Evolutionary conservation across 306 rosid species (phyloP).

Genomic region (Acacia confusa): DNA sequence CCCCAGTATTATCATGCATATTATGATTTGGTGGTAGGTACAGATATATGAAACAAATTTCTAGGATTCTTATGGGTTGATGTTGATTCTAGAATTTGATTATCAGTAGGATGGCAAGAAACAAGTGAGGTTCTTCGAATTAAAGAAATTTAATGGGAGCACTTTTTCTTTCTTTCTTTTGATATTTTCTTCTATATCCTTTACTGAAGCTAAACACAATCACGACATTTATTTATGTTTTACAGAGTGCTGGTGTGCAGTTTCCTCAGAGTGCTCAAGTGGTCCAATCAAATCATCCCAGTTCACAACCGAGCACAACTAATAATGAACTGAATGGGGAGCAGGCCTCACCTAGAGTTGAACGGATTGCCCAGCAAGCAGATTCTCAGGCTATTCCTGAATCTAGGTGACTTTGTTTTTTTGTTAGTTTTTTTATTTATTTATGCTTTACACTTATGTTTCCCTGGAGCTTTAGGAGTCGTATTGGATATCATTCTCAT

Average conservation of each 20-base stretch:
- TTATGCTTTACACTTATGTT: not conserved
- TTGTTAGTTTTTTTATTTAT: not conserved
- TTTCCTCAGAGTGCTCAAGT: constrained; percentile 67
- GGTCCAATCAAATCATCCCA: constrained; percentile 51
- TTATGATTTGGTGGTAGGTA: constrained; percentile 72
- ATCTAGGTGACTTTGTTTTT: constrained; percentile 63
- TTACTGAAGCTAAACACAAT: constrained; percentile 3
- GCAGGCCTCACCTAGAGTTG: constrained; percentile 46
- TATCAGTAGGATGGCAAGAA: constrained; percentile 13
- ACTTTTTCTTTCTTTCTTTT: no score
- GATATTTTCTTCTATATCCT: not conserved
- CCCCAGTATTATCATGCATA: constrained; percentile 71
- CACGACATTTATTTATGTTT: constrained; percentile 25
- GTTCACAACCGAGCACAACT: constrained; percentile 47
- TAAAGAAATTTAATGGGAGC: not conserved
- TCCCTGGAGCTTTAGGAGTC: not conserved
- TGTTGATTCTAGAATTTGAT: constrained; percentile 4
- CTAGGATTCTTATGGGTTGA: constrained; percentile 14
- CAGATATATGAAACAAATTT: not conserved
- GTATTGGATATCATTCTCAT: not conserved
- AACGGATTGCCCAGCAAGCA: constrained; percentile 43
- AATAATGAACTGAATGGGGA: constrained; percentile 51
- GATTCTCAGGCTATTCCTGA: constrained; percentile 70
- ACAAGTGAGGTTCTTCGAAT: not conserved
- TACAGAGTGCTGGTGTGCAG: constrained; percentile 90